Conservation (phyloP, 73 alveolate species). For the Tetrahymena elliotti region DNA sequence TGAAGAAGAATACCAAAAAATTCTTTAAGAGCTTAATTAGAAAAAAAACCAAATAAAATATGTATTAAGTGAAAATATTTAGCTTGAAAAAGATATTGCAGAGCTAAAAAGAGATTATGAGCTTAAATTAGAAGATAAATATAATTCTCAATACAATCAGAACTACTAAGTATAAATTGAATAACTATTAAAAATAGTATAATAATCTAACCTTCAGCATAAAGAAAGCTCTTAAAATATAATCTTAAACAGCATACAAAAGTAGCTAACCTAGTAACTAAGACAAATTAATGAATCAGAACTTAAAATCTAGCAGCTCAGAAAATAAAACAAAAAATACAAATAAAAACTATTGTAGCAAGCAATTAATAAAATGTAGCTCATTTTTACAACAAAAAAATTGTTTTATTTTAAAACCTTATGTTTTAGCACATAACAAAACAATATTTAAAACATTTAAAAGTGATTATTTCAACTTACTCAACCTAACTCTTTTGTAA, state of each 20-base stretch:
- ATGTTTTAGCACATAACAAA: background rate
- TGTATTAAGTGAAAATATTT: background rate
- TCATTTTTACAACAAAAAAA: background rate
- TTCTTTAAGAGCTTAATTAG: background rate
- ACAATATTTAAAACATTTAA: too few species aligned
- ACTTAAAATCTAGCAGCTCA: background rate
- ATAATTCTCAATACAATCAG: background rate
- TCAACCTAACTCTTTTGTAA: background rate
- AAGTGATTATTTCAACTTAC: background rate
- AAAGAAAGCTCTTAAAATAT: background rate
- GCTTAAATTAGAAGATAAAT: background rate
- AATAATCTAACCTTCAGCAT: background rate
- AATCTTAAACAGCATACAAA: background rate
- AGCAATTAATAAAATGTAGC: background rate
- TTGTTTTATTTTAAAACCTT: background rate
- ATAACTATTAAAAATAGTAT: background rate
- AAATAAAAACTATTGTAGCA: background rate
- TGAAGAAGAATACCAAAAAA: background rate
- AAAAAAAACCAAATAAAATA: background rate
- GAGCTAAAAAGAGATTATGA: background rate
- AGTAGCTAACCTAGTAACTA: background rate
- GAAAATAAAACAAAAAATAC: background rate
- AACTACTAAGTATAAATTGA: background rate
- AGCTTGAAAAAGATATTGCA: background rate
- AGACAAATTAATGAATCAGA: background rate